Base-by-base conservation (phyloP, 371 early-diverging fungal genomes). In the Lichtheimia hyalospora region DNA sequence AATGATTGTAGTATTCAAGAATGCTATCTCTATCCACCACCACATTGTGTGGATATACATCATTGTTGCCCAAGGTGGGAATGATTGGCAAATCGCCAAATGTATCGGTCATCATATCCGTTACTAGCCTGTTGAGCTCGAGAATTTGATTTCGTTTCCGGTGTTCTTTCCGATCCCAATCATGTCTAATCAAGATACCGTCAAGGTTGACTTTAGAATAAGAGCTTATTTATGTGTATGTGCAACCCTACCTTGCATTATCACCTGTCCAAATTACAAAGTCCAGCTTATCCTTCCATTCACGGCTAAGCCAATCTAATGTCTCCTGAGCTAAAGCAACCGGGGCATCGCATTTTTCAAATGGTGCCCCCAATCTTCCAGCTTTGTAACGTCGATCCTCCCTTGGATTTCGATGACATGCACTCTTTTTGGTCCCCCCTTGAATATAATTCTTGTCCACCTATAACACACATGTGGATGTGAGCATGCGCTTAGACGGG, bases 251-350 rank as follows among this genome's bases (percentile, higher is more conserved):
- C 88, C 85, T 77, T 21, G 87, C 81, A 73, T 87, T 90, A 63
- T 92, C 92, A 14, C 92, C 92, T 5, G 92, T 92, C 86, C 90
- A 91, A 13, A 90, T 65, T 1, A 92, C 84, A 78, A 93, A 93
- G 60, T 93, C 92, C 43, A 90, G 71, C 25, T 78, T 67, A 27
- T 76, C 73, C 40, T 67, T 68, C 81, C 86, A 75, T 43, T 84
- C 71, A 24, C 63, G 60, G n/a, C 71, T 73, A 40, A 93, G 68
- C 83, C 90, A 88, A 5, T 85, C 77, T 40, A 89, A 68, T 2
- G 92, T 92, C 13, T 85, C 83, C 50, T 92, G 74, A 12, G 88
- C 70, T n/a, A 93, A 74, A 2, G 64, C 56, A 3, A 84, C 28
- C 0, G 93, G 92, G 8, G 90, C 81, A 61, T 92, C 92, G 62